These are phyloP conservation scores for Diplodia sapinea DNA, from an alignment of 2,329 filamentous ascomycete species.

Conservation along the genomic window DNA sequence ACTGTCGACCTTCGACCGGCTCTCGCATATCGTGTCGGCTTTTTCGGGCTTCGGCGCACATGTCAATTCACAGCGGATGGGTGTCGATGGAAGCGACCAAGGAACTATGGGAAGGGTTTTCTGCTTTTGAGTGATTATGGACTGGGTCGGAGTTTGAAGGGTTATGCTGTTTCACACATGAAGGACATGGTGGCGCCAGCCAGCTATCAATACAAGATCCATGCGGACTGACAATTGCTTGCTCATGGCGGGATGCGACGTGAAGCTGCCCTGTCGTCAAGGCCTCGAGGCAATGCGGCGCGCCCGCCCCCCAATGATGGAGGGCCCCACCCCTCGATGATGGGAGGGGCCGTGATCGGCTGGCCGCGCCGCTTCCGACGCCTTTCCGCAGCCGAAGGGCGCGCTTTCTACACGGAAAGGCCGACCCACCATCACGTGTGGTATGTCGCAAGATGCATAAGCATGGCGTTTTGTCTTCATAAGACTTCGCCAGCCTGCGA, in stretches of 20 bases:
- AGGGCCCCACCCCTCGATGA: constrained; percentile 6
- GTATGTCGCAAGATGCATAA: constrained; percentile 10
- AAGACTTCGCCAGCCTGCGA: background rate
- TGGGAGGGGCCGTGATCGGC: constrained; percentile 13
- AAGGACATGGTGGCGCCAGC: constrained; percentile 17
- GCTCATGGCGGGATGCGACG: background rate
- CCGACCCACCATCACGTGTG: constrained; percentile 4
- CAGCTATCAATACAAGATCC: constrained; percentile 27
- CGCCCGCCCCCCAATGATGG: background rate
- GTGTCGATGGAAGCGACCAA: constrained; percentile 11
- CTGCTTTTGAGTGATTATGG: constrained; percentile 21
- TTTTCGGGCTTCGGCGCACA: constrained; percentile 24
- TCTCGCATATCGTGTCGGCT: constrained; percentile 16
- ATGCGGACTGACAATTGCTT: constrained; percentile 10
- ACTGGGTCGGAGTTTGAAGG: constrained; percentile 15
- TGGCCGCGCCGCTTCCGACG: background rate
- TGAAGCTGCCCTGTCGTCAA: background rate
- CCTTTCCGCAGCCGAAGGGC: constrained; percentile 2
- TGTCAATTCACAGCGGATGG: constrained; percentile 22
- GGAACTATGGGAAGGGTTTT: constrained; percentile 22
- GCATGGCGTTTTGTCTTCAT: constrained; percentile 6
- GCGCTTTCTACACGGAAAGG: background rate
- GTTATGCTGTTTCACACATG: constrained; percentile 18
- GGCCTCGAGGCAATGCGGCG: background rate
- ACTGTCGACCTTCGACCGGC: constrained; percentile 1